A percentile compares a stretch with the other conserved stretches of the same genome.
Evolutionary conservation across 805 yeast species (phyloP).

Genomic region (Pichia insulana): DNA sequence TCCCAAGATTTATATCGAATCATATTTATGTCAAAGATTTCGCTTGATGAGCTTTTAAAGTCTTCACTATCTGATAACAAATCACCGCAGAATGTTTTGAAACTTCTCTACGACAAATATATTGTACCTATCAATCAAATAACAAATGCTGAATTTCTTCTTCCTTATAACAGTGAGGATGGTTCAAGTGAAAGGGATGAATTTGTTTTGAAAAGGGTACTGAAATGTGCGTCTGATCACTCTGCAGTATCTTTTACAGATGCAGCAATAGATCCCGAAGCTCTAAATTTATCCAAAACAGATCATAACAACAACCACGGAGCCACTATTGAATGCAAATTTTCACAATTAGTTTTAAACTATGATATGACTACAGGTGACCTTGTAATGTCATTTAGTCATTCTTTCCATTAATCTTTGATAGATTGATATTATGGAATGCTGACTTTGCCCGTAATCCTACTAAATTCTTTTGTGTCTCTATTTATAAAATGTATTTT

Average conservation of each 20-base stretch:
- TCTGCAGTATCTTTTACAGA: conserved; percentile 13
- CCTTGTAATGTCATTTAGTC: conserved; percentile 24
- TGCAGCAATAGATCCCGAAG: conserved; percentile 19
- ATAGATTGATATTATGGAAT: background rate
- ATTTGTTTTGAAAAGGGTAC: conserved; percentile 8
- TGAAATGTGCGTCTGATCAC: conserved; percentile 17
- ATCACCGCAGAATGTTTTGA: conserved; percentile 18
- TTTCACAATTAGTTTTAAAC: conserved; percentile 21
- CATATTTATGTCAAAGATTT: conserved; percentile 16
- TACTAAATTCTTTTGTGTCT: background rate
- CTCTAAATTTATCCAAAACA: conserved; percentile 10
- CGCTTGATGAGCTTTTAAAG: conserved; percentile 16
- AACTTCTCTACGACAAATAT: conserved; percentile 22
- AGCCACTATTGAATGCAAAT: conserved; percentile 16
- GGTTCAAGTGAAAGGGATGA: conserved; percentile 3
- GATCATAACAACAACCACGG: conserved; percentile 3
- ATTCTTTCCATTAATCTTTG: conserved; percentile 18
- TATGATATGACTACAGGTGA: conserved; percentile 22
- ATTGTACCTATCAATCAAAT: conserved; percentile 23
- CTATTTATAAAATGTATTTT: background rate
- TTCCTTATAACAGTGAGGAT: conserved; percentile 11
- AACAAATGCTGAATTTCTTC: conserved; percentile 24
- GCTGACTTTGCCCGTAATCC: background rate
- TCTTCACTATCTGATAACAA: conserved; percentile 17
- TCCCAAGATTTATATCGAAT: conserved; percentile 21